phyloP scores from a whole-genome alignment of 1,284 basidiomycete species.

The Anthracocystis walkeri region DNA sequence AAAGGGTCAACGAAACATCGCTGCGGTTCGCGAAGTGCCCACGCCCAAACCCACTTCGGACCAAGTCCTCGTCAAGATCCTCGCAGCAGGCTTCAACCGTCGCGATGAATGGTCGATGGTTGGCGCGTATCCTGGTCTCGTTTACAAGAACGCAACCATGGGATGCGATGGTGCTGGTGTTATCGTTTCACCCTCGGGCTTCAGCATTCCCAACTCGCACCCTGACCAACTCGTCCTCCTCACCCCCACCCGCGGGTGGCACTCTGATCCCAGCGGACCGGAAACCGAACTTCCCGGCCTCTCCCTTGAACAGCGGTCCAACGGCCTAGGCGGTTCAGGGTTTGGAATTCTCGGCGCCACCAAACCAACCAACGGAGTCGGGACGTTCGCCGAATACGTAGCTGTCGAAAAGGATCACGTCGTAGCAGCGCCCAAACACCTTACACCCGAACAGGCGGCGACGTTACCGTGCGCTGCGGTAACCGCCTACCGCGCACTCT shows the following conservation, averaged over 20 bases:
- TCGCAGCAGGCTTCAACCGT: conserved; percentile 81
- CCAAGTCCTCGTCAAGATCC: conserved; percentile 61
- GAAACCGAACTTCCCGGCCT: conserved; percentile 58
- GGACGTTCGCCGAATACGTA: conserved; percentile 83
- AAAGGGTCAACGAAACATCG: conserved; percentile 53
- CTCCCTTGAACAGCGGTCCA: conserved; percentile 39
- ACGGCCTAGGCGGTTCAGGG: conserved; percentile 52
- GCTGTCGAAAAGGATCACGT: conserved; percentile 79
- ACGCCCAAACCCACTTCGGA: conserved; percentile 39
- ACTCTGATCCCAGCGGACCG: conserved; percentile 74
- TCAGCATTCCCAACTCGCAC: conserved; percentile 29
- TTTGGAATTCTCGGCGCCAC: conserved; percentile 65
- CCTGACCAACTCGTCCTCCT: conserved; percentile 75
- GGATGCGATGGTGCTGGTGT: conserved; percentile 78
- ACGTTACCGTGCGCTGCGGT: conserved; percentile 82
- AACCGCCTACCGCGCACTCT: conserved; percentile 85
- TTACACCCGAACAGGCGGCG: conserved; percentile 78
- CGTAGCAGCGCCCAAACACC: conserved; percentile 77
- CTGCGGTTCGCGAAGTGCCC: conserved; percentile 44
- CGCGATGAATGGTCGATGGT: conserved; percentile 81
- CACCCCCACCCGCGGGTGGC: conserved; percentile 81
- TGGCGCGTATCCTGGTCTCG: conserved; percentile 78
- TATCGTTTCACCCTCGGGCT: conserved; percentile 23
- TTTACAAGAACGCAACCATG: conserved; percentile 74
- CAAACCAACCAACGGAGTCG: conserved; percentile 68